These are phyloP conservation scores for Aspergillus carlsbadensis DNA, from an alignment of 495 filamentous ascomycete species.

Conservation along the genomic window DNA sequence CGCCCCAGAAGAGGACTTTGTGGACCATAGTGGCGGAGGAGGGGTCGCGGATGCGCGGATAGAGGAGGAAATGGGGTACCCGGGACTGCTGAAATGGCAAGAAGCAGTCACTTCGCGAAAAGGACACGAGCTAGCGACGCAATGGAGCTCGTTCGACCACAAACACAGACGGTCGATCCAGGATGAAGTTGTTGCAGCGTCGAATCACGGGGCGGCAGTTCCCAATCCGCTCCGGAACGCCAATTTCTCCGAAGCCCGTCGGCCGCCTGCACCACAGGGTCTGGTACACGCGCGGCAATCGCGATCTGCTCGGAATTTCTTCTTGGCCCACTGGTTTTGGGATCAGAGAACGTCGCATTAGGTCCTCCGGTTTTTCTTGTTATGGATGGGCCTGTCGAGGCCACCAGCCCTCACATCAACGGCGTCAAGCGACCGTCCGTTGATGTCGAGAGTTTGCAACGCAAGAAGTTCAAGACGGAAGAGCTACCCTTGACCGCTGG, in stretches of 20 bases:
- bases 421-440: constrained; percentile 27
- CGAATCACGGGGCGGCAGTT: constrained; percentile 45
- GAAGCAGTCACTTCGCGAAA: background rate
- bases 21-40: constrained; percentile 51
- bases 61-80: background rate
- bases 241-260: constrained; percentile 17
- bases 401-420: constrained; percentile 27
- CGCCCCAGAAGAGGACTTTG: constrained; percentile 93
- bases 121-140: constrained; percentile 10
- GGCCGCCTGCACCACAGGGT: background rate
- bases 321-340: background rate
- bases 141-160: constrained; percentile 11
- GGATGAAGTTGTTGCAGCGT: constrained; percentile 28
- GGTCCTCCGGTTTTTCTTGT: constrained; percentile 19
- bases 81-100: background rate
- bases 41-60: constrained; percentile 5
- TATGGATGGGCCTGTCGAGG: constrained; percentile 46
- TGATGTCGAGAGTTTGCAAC: constrained; percentile 42
- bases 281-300: background rate
- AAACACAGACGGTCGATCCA: background rate
- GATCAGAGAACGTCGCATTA: background rate
- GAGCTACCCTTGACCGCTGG: constrained; percentile 74
- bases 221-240: constrained; percentile 35
- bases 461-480: constrained; percentile 77
- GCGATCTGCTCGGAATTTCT: constrained; percentile 8